Evolutionary conservation across 805 yeast species (phyloP).

Genomic region (Ogataea pignaliae): DNA sequence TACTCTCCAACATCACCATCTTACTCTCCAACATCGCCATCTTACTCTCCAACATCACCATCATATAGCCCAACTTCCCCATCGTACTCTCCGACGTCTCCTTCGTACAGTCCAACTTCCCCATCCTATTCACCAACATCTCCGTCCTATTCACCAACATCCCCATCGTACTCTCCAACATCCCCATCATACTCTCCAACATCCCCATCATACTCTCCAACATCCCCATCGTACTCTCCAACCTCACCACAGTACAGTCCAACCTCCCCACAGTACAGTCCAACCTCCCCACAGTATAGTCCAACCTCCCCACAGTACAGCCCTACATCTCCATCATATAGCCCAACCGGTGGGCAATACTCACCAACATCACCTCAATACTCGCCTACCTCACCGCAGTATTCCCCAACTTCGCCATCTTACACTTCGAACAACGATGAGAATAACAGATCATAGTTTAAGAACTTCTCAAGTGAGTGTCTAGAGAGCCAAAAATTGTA

Average conservation of each 20-base stretch:
- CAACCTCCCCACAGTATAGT: conserved; percentile 64
- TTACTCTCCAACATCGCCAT: conserved; percentile 73
- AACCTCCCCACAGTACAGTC: conserved; percentile 75
- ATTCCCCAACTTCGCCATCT: conserved; percentile 70
- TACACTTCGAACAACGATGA: conserved; percentile 47
- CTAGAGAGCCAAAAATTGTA: neutral
- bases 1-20: conserved; percentile 59
- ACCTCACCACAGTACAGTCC: conserved; percentile 72
- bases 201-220: conserved; percentile 71
- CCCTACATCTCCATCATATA: conserved; percentile 77
- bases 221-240: conserved; percentile 61
- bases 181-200: conserved; percentile 72
- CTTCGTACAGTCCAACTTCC: conserved; percentile 72
- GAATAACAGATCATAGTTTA: neutral
- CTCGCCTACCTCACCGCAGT: conserved; percentile 63
- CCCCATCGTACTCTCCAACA: conserved; percentile 77
- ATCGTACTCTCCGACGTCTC: conserved; percentile 72
- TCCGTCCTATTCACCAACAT: conserved; percentile 75
- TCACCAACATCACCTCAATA: conserved; percentile 79
- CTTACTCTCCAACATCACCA: conserved; percentile 68
- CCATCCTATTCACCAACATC: conserved; percentile 58
- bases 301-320: conserved; percentile 80
- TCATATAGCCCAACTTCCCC: conserved; percentile 70
- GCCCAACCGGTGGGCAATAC: conserved; percentile 69
- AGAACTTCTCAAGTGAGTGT: neutral